Conservation (phyloP, 1,139 yeast genomes). For the Hansenula anomala region DNA sequence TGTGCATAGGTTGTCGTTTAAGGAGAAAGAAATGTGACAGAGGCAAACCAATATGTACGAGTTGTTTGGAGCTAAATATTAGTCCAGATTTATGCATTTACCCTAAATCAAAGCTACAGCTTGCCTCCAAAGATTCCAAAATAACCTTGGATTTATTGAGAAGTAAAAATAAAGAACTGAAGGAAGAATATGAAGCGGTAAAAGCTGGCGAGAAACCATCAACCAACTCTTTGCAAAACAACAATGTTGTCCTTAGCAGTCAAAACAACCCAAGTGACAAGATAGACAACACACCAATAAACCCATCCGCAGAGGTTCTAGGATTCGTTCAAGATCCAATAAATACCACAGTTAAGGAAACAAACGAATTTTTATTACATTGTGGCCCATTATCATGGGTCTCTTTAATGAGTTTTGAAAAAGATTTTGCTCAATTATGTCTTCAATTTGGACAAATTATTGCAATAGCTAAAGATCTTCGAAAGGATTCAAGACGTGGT, state of each 20-base stretch:
- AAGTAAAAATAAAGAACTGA: background rate
- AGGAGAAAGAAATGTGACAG: slow-evolving; percentile 3
- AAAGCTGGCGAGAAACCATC: no score
- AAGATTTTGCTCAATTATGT: background rate
- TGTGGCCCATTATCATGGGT: slow-evolving; percentile 1
- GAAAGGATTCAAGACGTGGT: background rate
- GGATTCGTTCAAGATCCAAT: background rate
- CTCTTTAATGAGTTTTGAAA: background rate
- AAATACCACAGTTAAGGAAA: background rate
- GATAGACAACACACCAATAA: no score
- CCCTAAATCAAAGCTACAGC: background rate
- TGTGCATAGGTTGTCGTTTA: slow-evolving; percentile 1
- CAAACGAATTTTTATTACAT: background rate
- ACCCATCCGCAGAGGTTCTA: background rate
- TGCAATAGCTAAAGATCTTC: background rate
- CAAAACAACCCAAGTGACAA: no score
- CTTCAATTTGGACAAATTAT: background rate
- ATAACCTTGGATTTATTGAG: background rate
- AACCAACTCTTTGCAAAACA: no score
- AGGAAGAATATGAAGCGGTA: background rate
- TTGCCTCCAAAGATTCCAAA: slow-evolving; percentile 1
- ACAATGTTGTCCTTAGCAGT: no score
- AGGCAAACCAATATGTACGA: slow-evolving; percentile 1
- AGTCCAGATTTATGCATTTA: background rate
- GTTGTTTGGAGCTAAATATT: slow-evolving; percentile 1